Conservation (phyloP, 139 green algal species). For the Chlamydomonas applanata region DNA sequence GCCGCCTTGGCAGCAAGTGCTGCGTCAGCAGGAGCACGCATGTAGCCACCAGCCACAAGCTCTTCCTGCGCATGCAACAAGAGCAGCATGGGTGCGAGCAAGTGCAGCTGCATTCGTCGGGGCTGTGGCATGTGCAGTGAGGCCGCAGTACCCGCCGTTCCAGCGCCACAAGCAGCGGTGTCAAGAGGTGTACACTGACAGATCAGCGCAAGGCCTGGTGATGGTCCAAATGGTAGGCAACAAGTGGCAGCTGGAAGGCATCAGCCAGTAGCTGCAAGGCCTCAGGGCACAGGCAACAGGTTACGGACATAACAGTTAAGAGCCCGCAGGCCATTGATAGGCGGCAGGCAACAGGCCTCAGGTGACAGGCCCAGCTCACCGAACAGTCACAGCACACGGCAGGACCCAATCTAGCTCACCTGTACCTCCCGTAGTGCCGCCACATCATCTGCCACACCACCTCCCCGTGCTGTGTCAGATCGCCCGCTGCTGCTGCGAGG, state of each 20-base stretch:
- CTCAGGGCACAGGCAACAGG: too few species aligned
- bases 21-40: slow-evolving; percentile 66
- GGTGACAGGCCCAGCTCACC: neutral
- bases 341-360: too few species aligned
- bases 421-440: slow-evolving; percentile 34
- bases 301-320: too few species aligned
- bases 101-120: neutral
- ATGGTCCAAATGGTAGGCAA: neutral
- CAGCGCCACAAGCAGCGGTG: too few species aligned
- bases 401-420: too few species aligned
- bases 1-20: slow-evolving; percentile 62
- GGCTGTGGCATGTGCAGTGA: too few species aligned
- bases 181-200: neutral
- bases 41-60: slow-evolving; percentile 58
- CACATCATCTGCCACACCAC: neutral
- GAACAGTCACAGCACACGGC: neutral
- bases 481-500: neutral
- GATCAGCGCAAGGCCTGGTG: neutral
- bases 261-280: too few species aligned
- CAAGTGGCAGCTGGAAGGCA: neutral
- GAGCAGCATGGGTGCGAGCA: neutral
- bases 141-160: too few species aligned
- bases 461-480: neutral
- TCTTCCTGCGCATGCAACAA: slow-evolving; percentile 60
- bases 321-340: too few species aligned